Evolutionary conservation across 148 eudicot species (phyloP), one percentile per base, ranked within the genome.

Genomic region (Cornus florida): DNA sequence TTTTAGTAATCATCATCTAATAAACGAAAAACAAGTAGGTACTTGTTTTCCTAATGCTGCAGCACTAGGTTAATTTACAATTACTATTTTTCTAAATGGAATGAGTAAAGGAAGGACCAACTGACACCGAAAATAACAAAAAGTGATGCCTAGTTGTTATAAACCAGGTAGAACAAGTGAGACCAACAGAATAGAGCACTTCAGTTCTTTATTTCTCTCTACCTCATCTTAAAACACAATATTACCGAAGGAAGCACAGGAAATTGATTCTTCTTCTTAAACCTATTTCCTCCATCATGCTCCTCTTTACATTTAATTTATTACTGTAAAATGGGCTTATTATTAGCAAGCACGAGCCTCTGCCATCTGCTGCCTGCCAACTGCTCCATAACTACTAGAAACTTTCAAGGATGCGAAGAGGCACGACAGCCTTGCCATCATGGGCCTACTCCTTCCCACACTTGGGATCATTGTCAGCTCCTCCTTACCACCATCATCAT

Each of bases 341-440:
- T 28, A 28, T 28, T 71, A 89, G 75, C 88, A 89, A 70, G 91
- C 91, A 20, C 86, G 88, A 6, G 89, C 87, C 65, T 84, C 91
- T 0, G 91, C 81, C 62, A 86, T 74, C 83, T 83, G 76, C 83
- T 83, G 89, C 81, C 87, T 81, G 32, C 69, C 66, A n/a, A 84
- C 82, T 28, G 91, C 86, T 64, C 83, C 80, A 64, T 39, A 78
- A 59, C 81, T 71, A 74, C 89, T 83, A 10, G 89, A 83, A 69
- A 84, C 89, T 79, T 50, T 86, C 62, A 89, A 75, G 24, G 84
- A 86, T n/a, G 87, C 84, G 32, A 89, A 86, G 77, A 89, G 85
- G 68, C 91, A 89, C 31, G 91, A 86, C 69, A 89, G 70, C 82
- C 74, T 89, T 35, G 86, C 89, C 22, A 86, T 89, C 91, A 86